Evolutionary conservation across 768 basidiomycete genomes (phyloP), one percentile per base, ranked within the genome.

Genomic region (Russula earlei): DNA sequence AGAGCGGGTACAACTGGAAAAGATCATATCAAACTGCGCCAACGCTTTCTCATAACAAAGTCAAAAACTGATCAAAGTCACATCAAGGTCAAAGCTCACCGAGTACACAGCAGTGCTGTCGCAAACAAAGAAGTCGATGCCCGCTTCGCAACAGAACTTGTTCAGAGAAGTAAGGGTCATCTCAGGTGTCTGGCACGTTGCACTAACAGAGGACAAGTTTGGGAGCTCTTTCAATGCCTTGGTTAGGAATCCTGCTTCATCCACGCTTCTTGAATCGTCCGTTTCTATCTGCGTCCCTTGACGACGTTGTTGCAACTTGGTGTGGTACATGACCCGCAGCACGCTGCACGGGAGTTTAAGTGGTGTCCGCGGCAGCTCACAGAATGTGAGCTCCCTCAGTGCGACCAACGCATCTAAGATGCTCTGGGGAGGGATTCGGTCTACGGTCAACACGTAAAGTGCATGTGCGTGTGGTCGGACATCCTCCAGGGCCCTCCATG

Each of bases 1-100:
- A 36, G 34, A n/a, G 10, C 11, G 15, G 34, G 24, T 25, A 42
- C 34, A 43, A n/a, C 34, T 7, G 29, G 29, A 31, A 9, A n/a
- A n/a, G 27, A 37, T 57, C 41, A 58, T 17, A 58, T 58, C 4
- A 58, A 34, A 33, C 34, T 54, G n/a, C 25, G 41, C 57, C 57
- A 58, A 7, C 27, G 57, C 57, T 58, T 33, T 15, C 38, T 27
- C 33, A 29, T 42, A 49, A 41, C 17, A 25, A n/a, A n/a, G 15
- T 44, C 41, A 36, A 4, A 14, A 1, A 25, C 29, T 40, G 20
- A 36, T 45, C 17, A 41, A 25, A 17, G 24, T 3, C 17, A 36
- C 2, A 14, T 15, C 19, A 7, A 48, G 17, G 17, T 1, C 2
- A n/a, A 31, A 22, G 56, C 57, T 38, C 41, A 58, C 57, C 51